Evolutionary conservation across 2,329 filamentous ascomycete species (phyloP).

Genomic region (Lecanicillium sp.): DNA sequence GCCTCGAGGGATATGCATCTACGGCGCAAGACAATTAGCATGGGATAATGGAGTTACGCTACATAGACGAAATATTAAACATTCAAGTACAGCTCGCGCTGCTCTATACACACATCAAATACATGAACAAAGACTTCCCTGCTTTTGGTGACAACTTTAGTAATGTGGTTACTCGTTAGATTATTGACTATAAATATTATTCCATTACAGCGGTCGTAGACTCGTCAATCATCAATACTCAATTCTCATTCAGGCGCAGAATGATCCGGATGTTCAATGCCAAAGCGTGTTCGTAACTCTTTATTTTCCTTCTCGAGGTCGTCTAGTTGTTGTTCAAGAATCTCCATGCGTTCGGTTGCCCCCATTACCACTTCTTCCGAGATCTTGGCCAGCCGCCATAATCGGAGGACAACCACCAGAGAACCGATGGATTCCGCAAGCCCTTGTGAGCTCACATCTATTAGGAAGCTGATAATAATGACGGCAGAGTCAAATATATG

Average conservation of each 20-base stretch:
- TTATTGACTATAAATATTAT: too few species aligned
- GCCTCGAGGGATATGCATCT: neutral
- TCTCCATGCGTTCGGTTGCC: conserved; percentile 53
- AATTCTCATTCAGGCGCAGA: neutral
- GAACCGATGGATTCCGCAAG: conserved; percentile 55
- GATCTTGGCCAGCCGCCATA: conserved; percentile 64
- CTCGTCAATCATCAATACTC: too few species aligned
- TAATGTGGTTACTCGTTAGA: too few species aligned
- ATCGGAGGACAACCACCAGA: conserved; percentile 56
- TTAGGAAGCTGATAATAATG: conserved; percentile 51
- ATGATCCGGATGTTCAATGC: neutral
- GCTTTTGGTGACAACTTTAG: too few species aligned
- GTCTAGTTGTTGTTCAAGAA: conserved; percentile 42
- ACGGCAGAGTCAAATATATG: conserved; percentile 57
- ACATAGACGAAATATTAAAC: neutral
- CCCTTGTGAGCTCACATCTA: conserved; percentile 54
- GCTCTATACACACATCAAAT: neutral
- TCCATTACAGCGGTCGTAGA: too few species aligned
- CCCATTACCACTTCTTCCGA: conserved; percentile 59
- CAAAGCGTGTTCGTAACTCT: conserved; percentile 14
- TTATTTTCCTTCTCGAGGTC: conserved; percentile 40
- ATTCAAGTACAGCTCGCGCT: neutral
- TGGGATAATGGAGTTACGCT: neutral
- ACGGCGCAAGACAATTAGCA: neutral
- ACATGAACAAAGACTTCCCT: neutral